Evolutionary conservation across 306 rosid genomes (phyloP), one percentile per base, ranked within the genome.

Genomic region (Alnus rubra): DNA sequence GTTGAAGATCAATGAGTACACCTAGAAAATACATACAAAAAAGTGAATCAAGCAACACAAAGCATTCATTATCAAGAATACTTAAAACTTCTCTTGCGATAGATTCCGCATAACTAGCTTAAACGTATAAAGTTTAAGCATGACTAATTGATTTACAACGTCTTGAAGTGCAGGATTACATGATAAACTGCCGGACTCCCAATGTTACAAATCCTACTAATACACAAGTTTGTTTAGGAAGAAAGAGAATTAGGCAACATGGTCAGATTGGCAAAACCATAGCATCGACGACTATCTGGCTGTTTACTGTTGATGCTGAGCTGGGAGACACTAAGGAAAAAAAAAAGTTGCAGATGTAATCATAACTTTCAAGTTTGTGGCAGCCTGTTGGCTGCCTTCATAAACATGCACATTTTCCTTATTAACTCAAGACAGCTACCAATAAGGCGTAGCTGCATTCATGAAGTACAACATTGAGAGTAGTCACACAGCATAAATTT

Each of bases 1-100:
- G 80, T 63, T 58, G 75, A 79, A 18, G 4, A 16, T 9, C 55
- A 79, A 60, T 71, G 52, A 86, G 49, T 37, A 64, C 56, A 16
- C 14, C 30, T 56, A 55, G 35, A 76, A 58, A 63, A 35, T 10
- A 35, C 45, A 42, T 39, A 28, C 31, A 71, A 59, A 59, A 76
- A 31, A 45, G 58, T 50, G 51, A 39, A 39, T 28, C 18, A 68
- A 50, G 31, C 50, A 5, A 44, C 52, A 70, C 49, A 71, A 44
- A 5, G 75, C 44, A 52, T 7, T 6, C 28, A 48, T 28, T 6
- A 50, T 15, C 48, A 12, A 12, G 19, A 73, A 28, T 60, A 16
- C 11, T 19, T 18, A 10, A 42, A 67, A 42, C 72, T 42, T 31
- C 51, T 67, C n/a, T 67, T 18, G 18, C n/a, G 13, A 33, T 7